A percentile compares a stretch with the other conserved stretches of the same genome.
phyloP scores from a whole-genome alignment of 2,329 filamentous ascomycete genomes.

The Colletotrichum somersetense region DNA sequence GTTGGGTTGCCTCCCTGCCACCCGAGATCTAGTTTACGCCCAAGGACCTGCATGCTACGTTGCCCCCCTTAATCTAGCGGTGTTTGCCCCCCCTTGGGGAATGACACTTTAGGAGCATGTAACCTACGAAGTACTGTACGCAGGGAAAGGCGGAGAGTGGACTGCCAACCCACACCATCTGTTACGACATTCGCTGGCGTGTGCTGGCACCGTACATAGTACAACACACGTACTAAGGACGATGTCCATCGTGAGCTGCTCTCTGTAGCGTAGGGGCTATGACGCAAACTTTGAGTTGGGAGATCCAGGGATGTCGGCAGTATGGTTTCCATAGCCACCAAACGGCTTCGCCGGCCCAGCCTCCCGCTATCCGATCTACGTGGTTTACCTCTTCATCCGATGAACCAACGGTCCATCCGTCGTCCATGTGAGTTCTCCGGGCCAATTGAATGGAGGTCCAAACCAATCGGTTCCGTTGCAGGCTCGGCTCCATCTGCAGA shows the following conservation, averaged over 20 bases:
- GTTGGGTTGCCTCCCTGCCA: no score
- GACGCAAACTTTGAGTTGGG: slow-evolving; percentile 10
- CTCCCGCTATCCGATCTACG: slow-evolving; percentile 1
- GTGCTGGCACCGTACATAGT: background rate
- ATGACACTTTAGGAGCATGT: background rate
- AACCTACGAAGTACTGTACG: no score
- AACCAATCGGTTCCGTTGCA: slow-evolving; percentile 28
- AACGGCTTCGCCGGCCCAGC: background rate
- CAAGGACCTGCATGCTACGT: slow-evolving; percentile 26
- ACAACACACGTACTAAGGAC: slow-evolving; percentile 1
- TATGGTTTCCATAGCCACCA: background rate
- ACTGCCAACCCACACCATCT: background rate
- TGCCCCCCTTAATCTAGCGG: slow-evolving; percentile 22
- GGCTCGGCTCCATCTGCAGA: slow-evolving; percentile 7
- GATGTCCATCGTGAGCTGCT: background rate
- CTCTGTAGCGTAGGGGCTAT: background rate
- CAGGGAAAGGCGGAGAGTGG: no score
- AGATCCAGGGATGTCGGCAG: slow-evolving; percentile 5
- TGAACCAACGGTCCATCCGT: background rate
- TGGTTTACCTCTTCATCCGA: background rate
- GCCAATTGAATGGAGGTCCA: slow-evolving; percentile 1
- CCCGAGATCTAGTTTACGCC: no score
- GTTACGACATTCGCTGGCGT: background rate
- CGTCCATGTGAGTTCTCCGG: background rate
- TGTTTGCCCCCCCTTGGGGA: slow-evolving; percentile 3